Base-by-base conservation (phyloP, 2,329 filamentous ascomycete species). In the Fusarium sarcochroum region DNA sequence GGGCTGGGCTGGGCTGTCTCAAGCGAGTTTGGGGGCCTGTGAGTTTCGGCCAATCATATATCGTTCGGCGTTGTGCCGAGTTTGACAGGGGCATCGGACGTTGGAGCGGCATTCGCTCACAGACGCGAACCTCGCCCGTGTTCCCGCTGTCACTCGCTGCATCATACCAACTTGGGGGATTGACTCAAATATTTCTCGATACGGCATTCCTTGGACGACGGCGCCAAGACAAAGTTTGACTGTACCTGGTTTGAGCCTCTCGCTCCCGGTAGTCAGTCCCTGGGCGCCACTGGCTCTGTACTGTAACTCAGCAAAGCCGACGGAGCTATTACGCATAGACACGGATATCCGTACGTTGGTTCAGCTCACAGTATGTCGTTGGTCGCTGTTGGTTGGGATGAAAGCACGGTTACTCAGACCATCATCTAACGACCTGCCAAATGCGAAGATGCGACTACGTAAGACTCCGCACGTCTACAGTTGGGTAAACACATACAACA, bases 51-150 rank as follows among this genome's bases (percentile, higher is more conserved):
- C 60, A 65, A 65, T 65, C 56, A 65, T 34, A 27, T 30, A 13
- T 23, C 25, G 3, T 49, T 35, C 62, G 62, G 62, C 65, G 53
- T 34, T 20, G 41, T 54, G n/a, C 62, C 62, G 62, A 65, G 50
- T 41, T 47, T 13, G 40, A 52, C 66, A 73, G 56, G 72, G 66
- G 58, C 27, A 21, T 58, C 57, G 38, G 50, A 58, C 45, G 32
- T 62, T 44, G 49, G 53, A 56, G 52, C 53, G 57, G 57, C 49
- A 58, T 63, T 59, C 57, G 60, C 57, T 61, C 35, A 46, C 52
- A 30, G 45, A 45, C 58, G 63, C 52, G 48, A 68, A 68, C 47
- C 57, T 71, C 69, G 63, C 61, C 56, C 63, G 58, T 55, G 53
- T 59, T 56, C 37, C 54, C 58, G 50, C 52, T 50, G 50, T 58